Conservation (phyloP, 2,329 filamentous ascomycete species). For the Conoideocrella luteorostrata region DNA sequence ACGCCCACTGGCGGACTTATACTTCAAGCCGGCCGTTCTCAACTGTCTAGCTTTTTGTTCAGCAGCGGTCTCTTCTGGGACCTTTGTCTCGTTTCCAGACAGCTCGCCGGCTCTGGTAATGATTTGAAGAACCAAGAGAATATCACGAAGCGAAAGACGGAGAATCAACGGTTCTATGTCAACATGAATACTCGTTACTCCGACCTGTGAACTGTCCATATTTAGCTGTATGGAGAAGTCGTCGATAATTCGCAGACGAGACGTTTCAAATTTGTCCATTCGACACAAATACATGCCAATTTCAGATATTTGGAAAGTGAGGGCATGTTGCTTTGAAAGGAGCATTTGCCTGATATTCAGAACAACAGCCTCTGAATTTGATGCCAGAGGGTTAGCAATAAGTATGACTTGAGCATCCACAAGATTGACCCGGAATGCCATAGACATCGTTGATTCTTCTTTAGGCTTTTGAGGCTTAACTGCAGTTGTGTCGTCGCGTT, state of each 20-base stretch:
- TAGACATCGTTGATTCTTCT: constrained; percentile 47
- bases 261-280: constrained; percentile 96
- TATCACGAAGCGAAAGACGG: constrained; percentile 85
- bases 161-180: constrained; percentile 89
- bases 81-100: constrained; percentile 56
- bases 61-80: constrained; percentile 29
- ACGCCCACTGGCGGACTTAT: constrained; percentile 50
- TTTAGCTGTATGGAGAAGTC: constrained; percentile 91
- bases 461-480: constrained; percentile 3
- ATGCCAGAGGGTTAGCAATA: constrained; percentile 86
- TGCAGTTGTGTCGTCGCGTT: constrained; percentile 11
- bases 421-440: constrained; percentile 87
- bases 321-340: constrained; percentile 85
- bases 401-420: constrained; percentile 95
- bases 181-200: constrained; percentile 72
- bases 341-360: constrained; percentile 90
- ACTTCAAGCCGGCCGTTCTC: constrained; percentile 41
- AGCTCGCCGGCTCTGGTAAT: constrained; percentile 85
- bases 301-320: constrained; percentile 88
- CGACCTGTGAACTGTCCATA: constrained; percentile 62
- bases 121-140: constrained; percentile 88
- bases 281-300: constrained; percentile 97
- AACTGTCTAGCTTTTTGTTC: constrained; percentile 53
- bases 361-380: constrained; percentile 92
- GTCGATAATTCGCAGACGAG: constrained; percentile 84